These are phyloP conservation scores for Acaromyces ingoldii DNA, from an alignment of 1,284 basidiomycete species.

Conservation along the genomic window DNA sequence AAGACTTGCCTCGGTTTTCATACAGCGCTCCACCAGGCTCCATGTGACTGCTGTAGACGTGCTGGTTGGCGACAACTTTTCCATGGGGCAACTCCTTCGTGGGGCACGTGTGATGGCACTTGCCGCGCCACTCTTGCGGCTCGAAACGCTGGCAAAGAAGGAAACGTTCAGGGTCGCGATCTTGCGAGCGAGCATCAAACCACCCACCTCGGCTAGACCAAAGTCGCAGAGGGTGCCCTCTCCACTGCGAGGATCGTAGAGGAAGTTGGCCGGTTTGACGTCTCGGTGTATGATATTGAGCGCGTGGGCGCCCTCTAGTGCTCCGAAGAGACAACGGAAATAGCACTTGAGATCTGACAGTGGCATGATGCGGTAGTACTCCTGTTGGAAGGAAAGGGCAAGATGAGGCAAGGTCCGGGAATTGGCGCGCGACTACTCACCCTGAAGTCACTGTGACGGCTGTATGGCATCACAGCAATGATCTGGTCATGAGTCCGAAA, in stretches of 20 bases:
- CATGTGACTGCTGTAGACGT: slow-evolving; percentile 35
- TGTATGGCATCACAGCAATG: slow-evolving; percentile 90
- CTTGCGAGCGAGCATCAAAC: not conserved
- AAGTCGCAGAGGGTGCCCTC: slow-evolving; percentile 90
- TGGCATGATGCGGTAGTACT: slow-evolving; percentile 63
- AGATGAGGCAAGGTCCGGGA: not conserved
- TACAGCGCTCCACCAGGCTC: slow-evolving; percentile 32
- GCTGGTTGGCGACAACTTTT: slow-evolving; percentile 32
- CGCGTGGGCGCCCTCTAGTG: slow-evolving; percentile 81
- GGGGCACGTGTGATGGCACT: slow-evolving; percentile 47
- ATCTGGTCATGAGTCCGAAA: slow-evolving; percentile 89
- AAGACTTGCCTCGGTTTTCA: no score
- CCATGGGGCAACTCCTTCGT: slow-evolving; percentile 37
- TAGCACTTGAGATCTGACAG: slow-evolving; percentile 76
- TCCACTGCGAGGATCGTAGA: slow-evolving; percentile 80
- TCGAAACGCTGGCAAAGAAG: slow-evolving; percentile 28
- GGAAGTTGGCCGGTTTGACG: slow-evolving; percentile 96
- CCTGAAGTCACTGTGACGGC: slow-evolving; percentile 85
- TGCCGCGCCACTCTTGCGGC: slow-evolving; percentile 40
- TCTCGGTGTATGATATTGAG: slow-evolving; percentile 90
- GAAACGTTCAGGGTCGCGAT: not conserved
- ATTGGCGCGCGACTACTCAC: slow-evolving; percentile 56
- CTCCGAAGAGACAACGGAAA: slow-evolving; percentile 84
- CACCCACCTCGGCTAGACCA: slow-evolving; percentile 60
- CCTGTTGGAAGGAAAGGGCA: not conserved